These are phyloP conservation scores for Adansonia rubrostipa DNA, from an alignment of 441 rosid species.

Conservation along the genomic window DNA sequence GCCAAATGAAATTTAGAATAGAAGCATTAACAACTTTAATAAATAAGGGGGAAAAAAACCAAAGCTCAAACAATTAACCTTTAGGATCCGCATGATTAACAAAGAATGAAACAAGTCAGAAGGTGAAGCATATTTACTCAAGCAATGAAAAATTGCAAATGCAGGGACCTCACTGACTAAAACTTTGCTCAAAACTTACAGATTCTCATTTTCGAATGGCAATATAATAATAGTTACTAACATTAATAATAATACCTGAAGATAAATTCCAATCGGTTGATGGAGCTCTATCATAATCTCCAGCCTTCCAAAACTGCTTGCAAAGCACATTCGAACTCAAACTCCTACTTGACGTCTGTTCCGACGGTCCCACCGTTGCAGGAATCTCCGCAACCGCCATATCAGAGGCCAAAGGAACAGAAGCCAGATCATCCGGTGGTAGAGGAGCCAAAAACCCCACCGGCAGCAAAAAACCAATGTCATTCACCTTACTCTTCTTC, in stretches of 20 bases:
- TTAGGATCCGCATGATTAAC: background rate
- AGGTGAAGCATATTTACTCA: too few species aligned
- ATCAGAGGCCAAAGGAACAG: background rate
- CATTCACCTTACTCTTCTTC: constrained; percentile 39
- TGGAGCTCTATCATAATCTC: constrained; percentile 70
- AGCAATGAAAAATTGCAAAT: background rate
- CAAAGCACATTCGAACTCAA: constrained; percentile 31
- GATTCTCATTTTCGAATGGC: background rate
- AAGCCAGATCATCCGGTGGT: constrained; percentile 12
- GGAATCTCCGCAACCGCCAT: background rate
- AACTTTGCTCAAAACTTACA: background rate
- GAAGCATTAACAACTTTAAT: background rate
- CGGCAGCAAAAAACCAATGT: constrained; percentile 38
- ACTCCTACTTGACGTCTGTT: background rate
- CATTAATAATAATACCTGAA: constrained; percentile 45
- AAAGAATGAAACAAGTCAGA: background rate
- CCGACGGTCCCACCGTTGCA: background rate
- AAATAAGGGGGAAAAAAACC: background rate
- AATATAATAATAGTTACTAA: background rate
- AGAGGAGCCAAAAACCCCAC: constrained; percentile 46
- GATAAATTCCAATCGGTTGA: constrained; percentile 56
- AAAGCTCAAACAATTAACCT: background rate
- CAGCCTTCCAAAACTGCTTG: constrained; percentile 94
- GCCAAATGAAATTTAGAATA: constrained; percentile 1
- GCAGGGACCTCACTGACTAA: background rate